phyloP scores from a whole-genome alignment of 108 stramenopile species.

The Nannochloropsis oceanica region DNA sequence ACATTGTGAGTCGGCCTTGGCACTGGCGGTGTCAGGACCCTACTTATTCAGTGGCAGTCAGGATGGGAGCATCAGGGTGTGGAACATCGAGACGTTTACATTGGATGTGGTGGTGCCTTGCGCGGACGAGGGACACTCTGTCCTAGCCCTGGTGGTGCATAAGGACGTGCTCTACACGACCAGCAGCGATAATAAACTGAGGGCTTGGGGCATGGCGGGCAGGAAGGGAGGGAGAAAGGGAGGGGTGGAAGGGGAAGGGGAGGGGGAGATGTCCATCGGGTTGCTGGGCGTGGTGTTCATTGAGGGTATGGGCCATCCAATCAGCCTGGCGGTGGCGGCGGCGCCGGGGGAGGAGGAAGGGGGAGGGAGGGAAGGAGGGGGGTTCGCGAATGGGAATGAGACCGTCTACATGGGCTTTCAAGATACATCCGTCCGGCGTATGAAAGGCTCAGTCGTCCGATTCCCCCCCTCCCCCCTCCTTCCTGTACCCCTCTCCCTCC shows the following conservation, averaged over 20 bases:
- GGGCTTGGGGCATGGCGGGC: neutral
- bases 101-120: neutral
- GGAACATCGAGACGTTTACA: neutral
- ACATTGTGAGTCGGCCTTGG: neutral
- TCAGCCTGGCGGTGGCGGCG: neutral
- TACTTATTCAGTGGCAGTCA: neutral
- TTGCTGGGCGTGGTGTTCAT: neutral
- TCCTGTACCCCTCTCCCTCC: neutral
- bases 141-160: neutral
- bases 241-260: neutral
- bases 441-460: neutral
- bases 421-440: neutral
- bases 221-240: neutral
- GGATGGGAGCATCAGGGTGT: constrained; percentile 7
- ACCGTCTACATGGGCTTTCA: neutral
- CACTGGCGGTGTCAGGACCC: neutral
- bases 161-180: neutral
- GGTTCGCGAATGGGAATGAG: neutral
- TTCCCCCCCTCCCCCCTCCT: neutral
- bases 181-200: neutral
- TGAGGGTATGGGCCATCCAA: neutral
- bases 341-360: neutral
- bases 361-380: neutral
- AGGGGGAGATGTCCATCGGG: neutral
- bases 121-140: neutral